Evolutionary conservation across 495 filamentous ascomycete species (phyloP).

Genomic region (Trypethelium eluteriae): DNA sequence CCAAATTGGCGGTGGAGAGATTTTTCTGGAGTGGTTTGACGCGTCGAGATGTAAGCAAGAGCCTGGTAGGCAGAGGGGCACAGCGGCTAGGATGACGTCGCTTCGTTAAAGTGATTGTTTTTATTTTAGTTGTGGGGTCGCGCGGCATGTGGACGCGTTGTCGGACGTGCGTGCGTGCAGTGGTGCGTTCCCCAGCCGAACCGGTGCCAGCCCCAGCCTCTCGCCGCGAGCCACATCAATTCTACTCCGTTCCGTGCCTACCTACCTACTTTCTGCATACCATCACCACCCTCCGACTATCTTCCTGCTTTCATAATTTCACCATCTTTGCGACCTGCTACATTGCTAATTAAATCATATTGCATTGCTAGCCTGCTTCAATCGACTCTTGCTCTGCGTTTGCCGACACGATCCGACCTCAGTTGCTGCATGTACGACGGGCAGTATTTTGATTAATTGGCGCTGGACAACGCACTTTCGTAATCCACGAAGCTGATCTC

Average conservation of each 20-base stretch:
- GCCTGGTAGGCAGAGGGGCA: neutral
- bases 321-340: neutral
- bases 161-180: neutral
- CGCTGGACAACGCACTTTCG: neutral
- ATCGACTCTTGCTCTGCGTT: neutral
- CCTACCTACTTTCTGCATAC: neutral
- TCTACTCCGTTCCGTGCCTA: neutral
- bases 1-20: neutral
- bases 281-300: neutral
- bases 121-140: neutral
- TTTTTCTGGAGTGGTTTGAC: neutral
- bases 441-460: neutral
- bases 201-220: conserved; percentile 1
- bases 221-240: conserved; percentile 3
- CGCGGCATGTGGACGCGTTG: conserved; percentile 1
- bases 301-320: neutral
- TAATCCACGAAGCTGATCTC: neutral
- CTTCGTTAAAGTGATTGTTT: no score
- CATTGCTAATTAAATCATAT: neutral
- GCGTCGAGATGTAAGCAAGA: neutral
- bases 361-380: neutral
- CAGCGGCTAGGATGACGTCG: neutral
- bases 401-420: neutral
- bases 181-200: neutral
- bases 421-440: neutral